These are phyloP conservation scores for Aspergillus piperis DNA, from an alignment of 2,329 filamentous ascomycete species.

Conservation along the genomic window DNA sequence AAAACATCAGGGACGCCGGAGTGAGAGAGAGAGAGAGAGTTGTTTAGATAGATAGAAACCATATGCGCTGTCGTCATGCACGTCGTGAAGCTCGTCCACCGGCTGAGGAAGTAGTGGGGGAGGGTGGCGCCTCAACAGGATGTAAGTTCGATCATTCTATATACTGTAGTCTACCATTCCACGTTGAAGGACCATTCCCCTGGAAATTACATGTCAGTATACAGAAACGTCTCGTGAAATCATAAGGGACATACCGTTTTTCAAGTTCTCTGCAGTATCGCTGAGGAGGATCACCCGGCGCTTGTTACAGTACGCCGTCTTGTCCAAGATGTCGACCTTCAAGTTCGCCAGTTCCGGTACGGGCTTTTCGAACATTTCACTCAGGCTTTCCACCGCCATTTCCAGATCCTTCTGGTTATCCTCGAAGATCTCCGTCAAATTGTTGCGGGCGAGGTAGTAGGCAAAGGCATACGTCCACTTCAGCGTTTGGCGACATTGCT, in stretches of 20 bases:
- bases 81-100: conserved; percentile 25
- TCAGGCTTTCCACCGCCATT: conserved; percentile 92
- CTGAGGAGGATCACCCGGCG: conserved; percentile 84
- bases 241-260: conserved; percentile 62
- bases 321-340: conserved; percentile 98
- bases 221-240: not conserved
- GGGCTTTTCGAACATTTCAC: conserved; percentile 99
- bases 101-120: not conserved
- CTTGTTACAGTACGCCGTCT: conserved; percentile 95
- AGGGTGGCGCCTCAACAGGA: not conserved
- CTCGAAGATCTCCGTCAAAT: conserved; percentile 94
- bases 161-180: conserved; percentile 36
- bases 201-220: conserved; percentile 18
- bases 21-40: not conserved
- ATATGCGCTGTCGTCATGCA: conserved; percentile 27
- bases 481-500: conserved; percentile 95
- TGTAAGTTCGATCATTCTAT: conserved; percentile 21
- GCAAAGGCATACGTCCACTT: conserved; percentile 99
- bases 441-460: conserved; percentile 94
- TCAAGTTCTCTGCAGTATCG: conserved; percentile 89
- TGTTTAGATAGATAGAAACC: conserved; percentile 6
- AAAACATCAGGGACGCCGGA: conserved; percentile 1
- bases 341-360: conserved; percentile 80
- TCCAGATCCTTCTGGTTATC: conserved; percentile 98
- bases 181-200: conserved; percentile 51